Base-by-base conservation (phyloP, 2,329 filamentous ascomycete genomes). In the Fusarium chuoi region DNA sequence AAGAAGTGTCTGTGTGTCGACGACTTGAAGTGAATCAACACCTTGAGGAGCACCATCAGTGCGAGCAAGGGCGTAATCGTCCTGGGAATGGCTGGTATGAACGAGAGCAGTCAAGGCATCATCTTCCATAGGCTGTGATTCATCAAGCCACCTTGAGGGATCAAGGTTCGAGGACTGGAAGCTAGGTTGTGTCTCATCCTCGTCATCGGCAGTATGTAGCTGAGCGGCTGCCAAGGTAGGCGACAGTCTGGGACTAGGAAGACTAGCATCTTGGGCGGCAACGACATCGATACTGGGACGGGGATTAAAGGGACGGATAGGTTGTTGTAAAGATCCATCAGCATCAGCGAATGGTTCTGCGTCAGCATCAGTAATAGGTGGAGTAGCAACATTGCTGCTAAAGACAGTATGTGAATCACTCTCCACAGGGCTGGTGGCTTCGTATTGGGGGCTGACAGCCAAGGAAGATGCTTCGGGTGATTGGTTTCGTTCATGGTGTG, bases 181-280 rank as follows among this genome's bases (percentile, higher is more conserved):
- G 41, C 77, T 80, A 5, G 80, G 77, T 17, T 77, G 76, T 18
- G 79, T 82, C 17, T 83, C 84, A 12, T 80, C 82, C 6, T 83
- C 82, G 6, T 83, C 83, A 4, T 88, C 87, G 48, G 87, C 84
- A 22, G 82, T 81, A 33, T 85, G 85, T 13, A 87, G 80, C 76
- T 89, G 87, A 33, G 87, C 86, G 48, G 96, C 93, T 77, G 94
- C 94, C 67, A 97, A 89, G 11, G 96, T 97, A 8, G 96, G 96
- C 33, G 96, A 99, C 64, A 99, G 85, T 78, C 96, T 95, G 39
- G 96, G 96, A 81, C 96, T 99, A 59, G 96, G 96, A 70, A 99
- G 87, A 83, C 94, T 98, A 73, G 94, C 94, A 85, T 98, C 96
- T 81, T 96, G 93, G 44, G 92, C 91, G 64, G 91, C 90, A 62